Conservation (phyloP, 106 monocot species). For the Dendrobium nobile region DNA sequence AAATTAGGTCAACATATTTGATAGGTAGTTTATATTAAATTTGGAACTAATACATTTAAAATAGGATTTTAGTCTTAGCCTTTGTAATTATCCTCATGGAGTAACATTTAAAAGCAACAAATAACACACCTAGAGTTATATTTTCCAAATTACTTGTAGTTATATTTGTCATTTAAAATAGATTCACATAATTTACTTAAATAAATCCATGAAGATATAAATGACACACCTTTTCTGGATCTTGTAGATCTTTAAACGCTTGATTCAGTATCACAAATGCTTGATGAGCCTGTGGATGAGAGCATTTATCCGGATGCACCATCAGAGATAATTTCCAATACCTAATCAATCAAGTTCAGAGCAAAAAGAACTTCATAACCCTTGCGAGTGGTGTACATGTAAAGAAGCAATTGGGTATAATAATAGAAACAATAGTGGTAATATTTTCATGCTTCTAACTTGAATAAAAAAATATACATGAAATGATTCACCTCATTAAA, state of each 20-base stretch:
- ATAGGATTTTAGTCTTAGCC: too few species aligned
- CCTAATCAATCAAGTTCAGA: slow-evolving; percentile 26
- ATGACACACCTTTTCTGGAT: slow-evolving; percentile 67
- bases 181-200: too few species aligned
- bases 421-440: not conserved
- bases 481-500: not conserved
- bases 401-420: not conserved
- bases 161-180: too few species aligned
- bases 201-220: not conserved
- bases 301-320: slow-evolving; percentile 99
- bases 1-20: too few species aligned
- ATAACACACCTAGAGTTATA: too few species aligned
- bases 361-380: not conserved
- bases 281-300: slow-evolving; percentile 90
- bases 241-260: slow-evolving; percentile 89
- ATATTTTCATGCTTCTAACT: not conserved
- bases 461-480: not conserved
- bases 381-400: not conserved
- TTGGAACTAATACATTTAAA: too few species aligned
- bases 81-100: too few species aligned
- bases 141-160: too few species aligned
- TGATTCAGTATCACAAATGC: slow-evolving; percentile 90
- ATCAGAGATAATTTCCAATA: slow-evolving; percentile 97
- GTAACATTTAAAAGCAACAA: too few species aligned
- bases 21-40: too few species aligned